Evolutionary conservation across 2,329 filamentous ascomycete genomes (phyloP), one percentile per base, ranked within the genome.

Genomic region (Massarina eburnea): DNA sequence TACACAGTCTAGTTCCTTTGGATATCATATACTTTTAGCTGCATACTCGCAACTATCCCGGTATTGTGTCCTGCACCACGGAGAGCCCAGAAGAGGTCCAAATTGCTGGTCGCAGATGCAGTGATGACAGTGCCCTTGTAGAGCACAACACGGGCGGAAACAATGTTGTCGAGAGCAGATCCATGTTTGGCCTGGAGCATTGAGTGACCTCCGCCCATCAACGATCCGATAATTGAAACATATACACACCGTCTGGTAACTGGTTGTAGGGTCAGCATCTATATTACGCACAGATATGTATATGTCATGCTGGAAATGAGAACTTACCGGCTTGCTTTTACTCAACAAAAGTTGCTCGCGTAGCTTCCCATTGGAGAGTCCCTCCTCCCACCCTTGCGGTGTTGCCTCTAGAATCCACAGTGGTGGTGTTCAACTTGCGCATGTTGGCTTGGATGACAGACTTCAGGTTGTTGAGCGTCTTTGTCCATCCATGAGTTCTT

Each of bases 161-260:
- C 34, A 8, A 66, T 45, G 48, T 46, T 24, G 39, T 46, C 26
- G 34, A 54, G 24, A 46, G 33, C 26, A 41, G 43, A 35, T 34
- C 46, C 48, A 53, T 55, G 35, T 18, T 29, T 26, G 15, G 45
- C 39, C 24, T 38, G 33, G 7, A 38, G 44, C 58, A 76, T 72
- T 3, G 81, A 79, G 52, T 80, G 80, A 1, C 81, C 81, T 21
- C 80, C 81, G 0, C 79, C 79, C 1, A 84, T 67, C 0, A 77
- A 76, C 4, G 83, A 69, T 0, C 79, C 82, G 1, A 79, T 80
- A 4, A 84, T 76, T 3, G 81, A 81, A 2, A 56, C 53, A 27
- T 58, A 64, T 43, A 54, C 47, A 4, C 18, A 45, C 8, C 60
- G 52, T 1, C 57, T 57, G 1, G 55, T 55, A 2, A 57, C 56